Evolutionary conservation across 148 eudicot genomes (phyloP), one percentile per base, ranked within the genome.

Genomic region (Silene latifolia): DNA sequence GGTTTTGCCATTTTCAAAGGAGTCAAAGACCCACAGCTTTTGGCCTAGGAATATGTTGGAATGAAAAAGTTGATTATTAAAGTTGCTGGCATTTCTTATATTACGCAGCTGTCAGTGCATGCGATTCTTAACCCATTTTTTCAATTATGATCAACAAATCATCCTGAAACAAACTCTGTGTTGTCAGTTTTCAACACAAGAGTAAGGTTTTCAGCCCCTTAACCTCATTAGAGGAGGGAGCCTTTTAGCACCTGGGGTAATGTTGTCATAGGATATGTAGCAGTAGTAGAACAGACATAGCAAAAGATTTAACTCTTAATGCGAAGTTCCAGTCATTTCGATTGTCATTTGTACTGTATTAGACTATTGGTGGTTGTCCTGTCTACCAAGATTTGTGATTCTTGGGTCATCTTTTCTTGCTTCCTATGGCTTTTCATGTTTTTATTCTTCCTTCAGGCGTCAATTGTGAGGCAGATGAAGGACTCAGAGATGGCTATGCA

Each of bases 401-500:
- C 17, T 51, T 19, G 25, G 17, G 27, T 42, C 18, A 9, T n/a
- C 24, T 60, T n/a, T 19, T 32, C 15, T 51, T 80, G n/a, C 58
- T 17, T 59, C 59, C 44, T 44, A 42, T 8, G 46, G 27, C 66
- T 65, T 58, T 67, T 76, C 32, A 23, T 59, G 46, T 54, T 25
- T 54, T 58, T 10, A 23, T 70, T n/a, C 76, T 44, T 72, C 27
- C 72, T 74, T 29, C 90, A 95, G 98, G 98, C 97, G 35, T 95
- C 98, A 3, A 87, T 95, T 60, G 92, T 95, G 39, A 86, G 98
- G 75, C 98, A 95, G 81, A 92, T 95, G 97, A 95, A 95, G 80
- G 98, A 95, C 72, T 90, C 98, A 1, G 98, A 95, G 86, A 92
- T 95, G 98, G 97, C 98, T 20, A 90, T 92, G 91, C 97, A 95